These are phyloP conservation scores for Claviceps maximensis DNA, from an alignment of 2,329 filamentous ascomycete genomes.

Conservation along the genomic window DNA sequence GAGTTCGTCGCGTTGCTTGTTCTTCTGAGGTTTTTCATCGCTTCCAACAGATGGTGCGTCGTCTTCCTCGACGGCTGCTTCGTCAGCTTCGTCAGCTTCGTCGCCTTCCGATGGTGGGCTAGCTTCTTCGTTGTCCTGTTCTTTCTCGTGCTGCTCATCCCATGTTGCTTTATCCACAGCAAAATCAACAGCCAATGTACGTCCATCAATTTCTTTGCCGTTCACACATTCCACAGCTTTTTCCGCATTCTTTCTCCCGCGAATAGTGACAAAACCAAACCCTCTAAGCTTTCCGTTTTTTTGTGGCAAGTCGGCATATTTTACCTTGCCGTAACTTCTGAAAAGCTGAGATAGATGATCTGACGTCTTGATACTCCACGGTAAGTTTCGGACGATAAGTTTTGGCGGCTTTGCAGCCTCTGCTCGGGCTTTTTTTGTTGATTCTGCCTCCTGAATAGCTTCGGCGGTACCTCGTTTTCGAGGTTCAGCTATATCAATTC, in stretches of 20 bases:
- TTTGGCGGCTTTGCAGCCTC: constrained; percentile 52
- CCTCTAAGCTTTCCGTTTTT: constrained; percentile 64
- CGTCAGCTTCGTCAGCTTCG: constrained; percentile 19
- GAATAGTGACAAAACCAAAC: constrained; percentile 84
- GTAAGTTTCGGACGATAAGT: constrained; percentile 82
- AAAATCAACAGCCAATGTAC: constrained; percentile 88
- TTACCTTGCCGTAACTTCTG: constrained; percentile 80
- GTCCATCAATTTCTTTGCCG: constrained; percentile 78
- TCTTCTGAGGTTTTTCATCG: constrained; percentile 15
- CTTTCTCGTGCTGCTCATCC: constrained; percentile 46
- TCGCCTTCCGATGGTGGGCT: constrained; percentile 18
- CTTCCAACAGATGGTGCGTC: constrained; percentile 13
- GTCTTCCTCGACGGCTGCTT: constrained; percentile 17
- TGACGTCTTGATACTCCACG: constrained; percentile 84
- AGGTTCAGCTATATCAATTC: constrained; percentile 77
- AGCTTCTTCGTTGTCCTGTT: constrained; percentile 24
- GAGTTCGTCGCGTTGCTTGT: constrained; percentile 27
- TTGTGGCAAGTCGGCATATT: constrained; percentile 72
- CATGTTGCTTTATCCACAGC: constrained; percentile 85
- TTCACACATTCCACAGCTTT: constrained; percentile 76
- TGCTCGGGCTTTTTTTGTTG: constrained; percentile 44
- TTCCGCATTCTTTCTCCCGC: constrained; percentile 82
- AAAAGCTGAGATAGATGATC: constrained; percentile 73
- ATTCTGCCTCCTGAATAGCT: constrained; percentile 22
- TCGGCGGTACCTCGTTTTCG: constrained; percentile 54